Percentiles rank a stretch among this genome's conserved stretches.
Evolutionary conservation across 768 basidiomycete species (phyloP).

Genomic region (Auriscalpium orientale): DNA sequence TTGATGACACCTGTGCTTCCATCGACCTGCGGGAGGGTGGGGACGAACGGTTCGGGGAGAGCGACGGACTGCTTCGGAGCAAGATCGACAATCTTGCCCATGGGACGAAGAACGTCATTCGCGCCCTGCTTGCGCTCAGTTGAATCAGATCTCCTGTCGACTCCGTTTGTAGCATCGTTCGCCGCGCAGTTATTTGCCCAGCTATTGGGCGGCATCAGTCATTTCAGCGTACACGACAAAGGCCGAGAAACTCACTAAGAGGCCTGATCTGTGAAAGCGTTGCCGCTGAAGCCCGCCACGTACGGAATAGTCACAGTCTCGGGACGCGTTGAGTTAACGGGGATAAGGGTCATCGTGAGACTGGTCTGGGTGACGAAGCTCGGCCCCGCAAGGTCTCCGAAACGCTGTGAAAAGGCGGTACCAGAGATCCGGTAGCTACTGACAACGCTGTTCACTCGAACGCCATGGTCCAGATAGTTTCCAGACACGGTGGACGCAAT

Average conservation of each 20-base stretch:
- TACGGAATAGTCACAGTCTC: conserved; percentile 49
- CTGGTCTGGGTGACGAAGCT: conserved; percentile 37
- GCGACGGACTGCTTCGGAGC: conserved; percentile 31
- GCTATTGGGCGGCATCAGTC: conserved; percentile 24
- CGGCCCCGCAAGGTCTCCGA: conserved; percentile 51
- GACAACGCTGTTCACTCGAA: conserved; percentile 57
- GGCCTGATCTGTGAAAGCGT: conserved; percentile 39
- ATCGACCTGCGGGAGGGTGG: conserved; percentile 35
- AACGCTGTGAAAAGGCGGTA: conserved; percentile 43
- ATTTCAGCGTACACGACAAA: not conserved
- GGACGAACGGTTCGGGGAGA: conserved; percentile 41
- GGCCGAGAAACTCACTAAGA: conserved; percentile 38
- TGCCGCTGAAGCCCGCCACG: conserved; percentile 39
- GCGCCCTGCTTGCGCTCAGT: not conserved
- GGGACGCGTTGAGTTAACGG: conserved; percentile 35
- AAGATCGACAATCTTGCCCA: conserved; percentile 33
- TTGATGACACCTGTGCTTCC: conserved; percentile 48
- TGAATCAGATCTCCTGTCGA: conserved; percentile 29
- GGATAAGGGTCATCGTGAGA: conserved; percentile 40
- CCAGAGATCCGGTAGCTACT: conserved; percentile 42
- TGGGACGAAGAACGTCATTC: not conserved
- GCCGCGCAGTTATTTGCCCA: conserved; percentile 56
- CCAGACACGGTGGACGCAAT: conserved; percentile 53
- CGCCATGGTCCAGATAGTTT: conserved; percentile 55
- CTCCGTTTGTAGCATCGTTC: conserved; percentile 40